Base-by-base conservation (phyloP, 2,329 filamentous ascomycete genomes). In the Cladosporium sp. region DNA sequence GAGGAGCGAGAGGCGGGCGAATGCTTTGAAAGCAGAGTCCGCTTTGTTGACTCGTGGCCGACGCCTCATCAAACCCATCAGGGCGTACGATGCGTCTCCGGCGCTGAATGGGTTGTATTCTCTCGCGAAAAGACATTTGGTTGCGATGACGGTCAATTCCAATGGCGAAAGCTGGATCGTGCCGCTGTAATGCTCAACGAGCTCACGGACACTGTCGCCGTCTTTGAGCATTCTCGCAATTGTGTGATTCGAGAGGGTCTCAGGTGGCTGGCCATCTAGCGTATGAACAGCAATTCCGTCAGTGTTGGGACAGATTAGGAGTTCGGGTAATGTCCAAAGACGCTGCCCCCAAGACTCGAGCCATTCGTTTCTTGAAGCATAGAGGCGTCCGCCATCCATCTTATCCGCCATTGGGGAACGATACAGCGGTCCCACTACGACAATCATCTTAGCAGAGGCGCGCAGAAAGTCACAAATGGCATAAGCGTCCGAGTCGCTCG, bases 1-100 rank as follows among this genome's bases (percentile, higher is more conserved):
- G 9, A 75, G 73, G 0, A 80, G 67, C 12, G 76, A 79, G 4
- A 81, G 72, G 36, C 76, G 70, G 5, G 77, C 76, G 55, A 81
- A 80, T 0, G 78, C 78, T 61, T 80, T 74, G 58, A 82, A 80
- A 0, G 69, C 74, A 3, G 74, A 70, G 59, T 81, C 78, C 0
- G 63, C 68, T 1, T 65, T 65, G 45, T 75, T 67, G 4, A 79
- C 70, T 15, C 64, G 63, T 0, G 76, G 78, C 7, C 78, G 65
- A 11, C 74, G 69, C 6, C 75, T 69, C 2, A 76, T 62, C 9
- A 81, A 70, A 2, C 78, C 78, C 77, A 80, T 80, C 25, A 80
- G 64, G 0, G 76, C 77, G 47, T 80, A 80, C 7, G 74, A 71
- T 8, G 76, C 67, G 55, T 80, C 78, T 1, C 76, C 77, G 0